Conservation (phyloP, 2,329 filamentous ascomycete species). For the Gyromitra esculenta region DNA sequence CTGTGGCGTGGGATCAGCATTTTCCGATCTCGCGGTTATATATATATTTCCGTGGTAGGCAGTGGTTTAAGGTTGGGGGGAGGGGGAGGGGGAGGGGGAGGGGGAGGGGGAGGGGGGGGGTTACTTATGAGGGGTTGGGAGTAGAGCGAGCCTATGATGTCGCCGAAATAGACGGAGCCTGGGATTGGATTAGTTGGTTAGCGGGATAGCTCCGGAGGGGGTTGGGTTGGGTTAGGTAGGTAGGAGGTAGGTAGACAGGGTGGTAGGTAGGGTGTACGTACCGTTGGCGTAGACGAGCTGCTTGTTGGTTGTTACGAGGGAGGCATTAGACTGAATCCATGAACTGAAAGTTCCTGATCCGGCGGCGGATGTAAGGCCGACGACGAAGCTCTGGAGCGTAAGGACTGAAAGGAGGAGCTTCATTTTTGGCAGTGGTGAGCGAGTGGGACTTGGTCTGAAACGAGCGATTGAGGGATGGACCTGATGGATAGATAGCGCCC, state of each 20-base stretch:
- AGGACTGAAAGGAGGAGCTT: constrained; percentile 8
- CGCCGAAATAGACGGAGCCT: constrained; percentile 42
- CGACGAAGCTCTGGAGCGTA: not conserved
- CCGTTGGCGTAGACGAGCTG: constrained; percentile 27
- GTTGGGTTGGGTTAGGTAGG: too few species aligned
- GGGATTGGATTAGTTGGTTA: not conserved
- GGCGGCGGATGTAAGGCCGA: not conserved
- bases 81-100: not conserved
- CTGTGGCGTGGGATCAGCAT: not conserved
- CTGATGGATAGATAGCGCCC: not conserved
- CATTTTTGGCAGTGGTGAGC: constrained; percentile 10
- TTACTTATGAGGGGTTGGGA: constrained; percentile 38
- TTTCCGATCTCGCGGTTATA: too few species aligned
- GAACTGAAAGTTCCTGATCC: constrained; percentile 17
- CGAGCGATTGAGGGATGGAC: not conserved
- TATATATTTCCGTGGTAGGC: not conserved
- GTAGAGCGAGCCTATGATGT: constrained; percentile 24
- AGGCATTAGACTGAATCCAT: not conserved
- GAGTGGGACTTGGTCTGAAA: not conserved
- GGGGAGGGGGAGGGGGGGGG: not conserved
- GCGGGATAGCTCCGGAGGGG: not conserved
- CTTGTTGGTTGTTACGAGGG: not conserved
- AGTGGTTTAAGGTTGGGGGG: too few species aligned
- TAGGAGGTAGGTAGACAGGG: too few species aligned
- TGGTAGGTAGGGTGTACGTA: not conserved